Conservation (phyloP, 2,329 filamentous ascomycete genomes). For the Verticillium longisporum region DNA sequence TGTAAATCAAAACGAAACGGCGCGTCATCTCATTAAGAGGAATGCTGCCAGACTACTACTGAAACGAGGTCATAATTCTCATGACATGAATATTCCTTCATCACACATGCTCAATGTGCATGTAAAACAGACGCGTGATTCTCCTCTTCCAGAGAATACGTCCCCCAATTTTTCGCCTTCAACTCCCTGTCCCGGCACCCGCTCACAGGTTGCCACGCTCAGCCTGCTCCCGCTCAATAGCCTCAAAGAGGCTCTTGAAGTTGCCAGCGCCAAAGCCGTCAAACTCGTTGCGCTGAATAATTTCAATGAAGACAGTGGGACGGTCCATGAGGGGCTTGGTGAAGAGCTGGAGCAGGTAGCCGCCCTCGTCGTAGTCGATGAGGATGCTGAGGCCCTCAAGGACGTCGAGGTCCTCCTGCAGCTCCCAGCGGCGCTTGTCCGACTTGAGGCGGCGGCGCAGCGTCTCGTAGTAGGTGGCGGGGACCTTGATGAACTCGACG, state of each 20-base stretch:
- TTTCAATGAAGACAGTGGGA: conserved; percentile 92
- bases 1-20: not conserved
- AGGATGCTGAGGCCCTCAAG: conserved; percentile 76
- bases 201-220: conserved; percentile 70
- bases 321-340: conserved; percentile 89
- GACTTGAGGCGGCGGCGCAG: conserved; percentile 69
- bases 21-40: not conserved
- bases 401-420: conserved; percentile 74
- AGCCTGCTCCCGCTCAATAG: conserved; percentile 89
- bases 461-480: conserved; percentile 74
- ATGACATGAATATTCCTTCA: not conserved
- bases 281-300: conserved; percentile 88
- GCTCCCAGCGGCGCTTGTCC: conserved; percentile 50
- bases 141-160: not conserved
- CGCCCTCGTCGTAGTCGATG: conserved; percentile 91
- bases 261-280: conserved; percentile 91
- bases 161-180: not conserved
- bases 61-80: not conserved
- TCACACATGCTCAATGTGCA: not conserved
- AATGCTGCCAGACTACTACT: not conserved
- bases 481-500: conserved; percentile 88
- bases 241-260: conserved; percentile 92
- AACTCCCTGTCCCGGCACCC: not conserved
- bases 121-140: not conserved
- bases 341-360: conserved; percentile 73